Conservation (phyloP, 192 early-diverging fungal genomes). For the Kappamyces sp. region DNA sequence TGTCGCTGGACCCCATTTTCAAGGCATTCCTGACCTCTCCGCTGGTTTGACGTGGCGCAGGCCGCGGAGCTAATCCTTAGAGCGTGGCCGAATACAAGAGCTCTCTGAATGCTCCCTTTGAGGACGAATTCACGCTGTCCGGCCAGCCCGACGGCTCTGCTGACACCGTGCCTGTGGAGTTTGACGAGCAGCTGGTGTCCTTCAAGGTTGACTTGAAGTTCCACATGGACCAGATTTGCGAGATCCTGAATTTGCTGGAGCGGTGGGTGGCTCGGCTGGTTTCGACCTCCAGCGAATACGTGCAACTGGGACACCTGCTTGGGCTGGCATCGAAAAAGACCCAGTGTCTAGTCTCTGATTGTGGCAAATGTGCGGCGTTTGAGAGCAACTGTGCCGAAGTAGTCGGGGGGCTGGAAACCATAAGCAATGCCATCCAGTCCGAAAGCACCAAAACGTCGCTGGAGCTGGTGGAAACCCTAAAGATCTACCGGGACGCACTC, state of each 20-base stretch:
- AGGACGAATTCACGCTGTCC: no score
- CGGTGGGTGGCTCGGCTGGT: no score
- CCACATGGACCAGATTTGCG: no score
- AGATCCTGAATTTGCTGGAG: no score
- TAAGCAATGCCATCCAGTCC: not conserved
- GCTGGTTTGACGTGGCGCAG: not conserved
- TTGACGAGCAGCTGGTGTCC: no score
- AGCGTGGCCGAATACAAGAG: no score
- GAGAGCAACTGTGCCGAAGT: not conserved
- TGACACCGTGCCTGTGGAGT: no score
- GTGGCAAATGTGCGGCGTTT: not conserved
- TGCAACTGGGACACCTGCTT: not conserved
- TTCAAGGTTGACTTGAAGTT: no score
- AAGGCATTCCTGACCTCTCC: constrained; percentile 52
- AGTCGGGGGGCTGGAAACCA: not conserved
- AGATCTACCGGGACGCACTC: constrained; percentile 1
- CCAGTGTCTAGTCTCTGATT: not conserved
- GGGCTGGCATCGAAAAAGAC: constrained; percentile 1
- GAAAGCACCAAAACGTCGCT: not conserved
- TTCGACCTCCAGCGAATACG: no score
- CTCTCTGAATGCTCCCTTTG: no score
- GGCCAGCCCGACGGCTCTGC: no score
- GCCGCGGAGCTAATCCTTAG: no score
- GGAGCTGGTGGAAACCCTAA: constrained; percentile 10
- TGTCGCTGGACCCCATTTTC: constrained; percentile 58